Evolutionary conservation across 2,329 filamentous ascomycete genomes (phyloP).

Genomic region (Fusarium proliferatum): DNA sequence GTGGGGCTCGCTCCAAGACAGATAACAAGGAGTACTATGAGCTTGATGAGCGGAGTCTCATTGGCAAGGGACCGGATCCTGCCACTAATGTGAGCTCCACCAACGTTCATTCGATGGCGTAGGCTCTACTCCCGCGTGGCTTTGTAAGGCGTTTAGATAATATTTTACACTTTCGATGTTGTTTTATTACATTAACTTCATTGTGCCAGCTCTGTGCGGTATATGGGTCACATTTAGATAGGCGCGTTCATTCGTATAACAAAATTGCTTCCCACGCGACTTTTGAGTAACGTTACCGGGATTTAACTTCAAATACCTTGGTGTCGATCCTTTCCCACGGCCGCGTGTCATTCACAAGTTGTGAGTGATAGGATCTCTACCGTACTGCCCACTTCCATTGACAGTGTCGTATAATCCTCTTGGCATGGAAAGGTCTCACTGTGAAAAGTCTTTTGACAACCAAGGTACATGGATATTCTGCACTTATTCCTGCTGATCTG

Average conservation of each 20-base stretch:
- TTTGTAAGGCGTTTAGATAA: neutral
- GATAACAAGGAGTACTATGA: conserved; percentile 35
- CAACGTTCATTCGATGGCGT: neutral
- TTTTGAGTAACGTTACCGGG: neutral
- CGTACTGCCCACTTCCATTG: no score
- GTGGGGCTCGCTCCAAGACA: conserved; percentile 25
- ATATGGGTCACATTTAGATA: neutral
- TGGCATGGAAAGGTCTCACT: neutral
- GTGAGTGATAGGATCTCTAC: neutral
- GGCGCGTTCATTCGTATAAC: neutral
- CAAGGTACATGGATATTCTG: neutral
- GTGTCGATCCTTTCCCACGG: neutral
- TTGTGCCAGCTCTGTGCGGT: neutral
- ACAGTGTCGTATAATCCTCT: neutral
- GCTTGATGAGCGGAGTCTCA: conserved; percentile 32
- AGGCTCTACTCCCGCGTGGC: neutral
- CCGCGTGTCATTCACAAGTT: neutral
- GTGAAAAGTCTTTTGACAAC: neutral
- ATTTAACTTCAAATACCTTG: neutral
- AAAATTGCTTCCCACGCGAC: neutral
- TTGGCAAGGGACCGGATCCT: conserved; percentile 18
- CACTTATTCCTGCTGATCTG: neutral
- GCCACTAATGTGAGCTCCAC: neutral
- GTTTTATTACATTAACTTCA: neutral
- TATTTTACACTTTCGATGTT: neutral